phyloP scores from a whole-genome alignment of 1,284 basidiomycete genomes.

The Apiotrichum gamsii region DNA sequence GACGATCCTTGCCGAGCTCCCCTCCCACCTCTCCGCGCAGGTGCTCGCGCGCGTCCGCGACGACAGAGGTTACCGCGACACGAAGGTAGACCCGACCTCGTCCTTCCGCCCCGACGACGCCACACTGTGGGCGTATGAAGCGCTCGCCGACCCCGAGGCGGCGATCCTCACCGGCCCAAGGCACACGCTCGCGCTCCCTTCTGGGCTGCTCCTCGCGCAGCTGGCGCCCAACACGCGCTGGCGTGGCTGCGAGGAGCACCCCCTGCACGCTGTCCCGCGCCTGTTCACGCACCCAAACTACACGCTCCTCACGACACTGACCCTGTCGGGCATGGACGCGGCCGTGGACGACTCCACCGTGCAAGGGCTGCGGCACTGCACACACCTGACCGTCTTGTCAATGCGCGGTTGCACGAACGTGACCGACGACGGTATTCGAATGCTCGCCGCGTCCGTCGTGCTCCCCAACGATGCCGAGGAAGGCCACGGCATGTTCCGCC shows the following conservation, averaged over 20 bases:
- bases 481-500: slow-evolving; percentile 22
- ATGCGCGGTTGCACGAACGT: slow-evolving; percentile 24
- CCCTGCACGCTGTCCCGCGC: slow-evolving; percentile 24
- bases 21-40: slow-evolving; percentile 13
- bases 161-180: background rate
- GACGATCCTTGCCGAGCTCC: slow-evolving; percentile 15
- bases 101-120: slow-evolving; percentile 27
- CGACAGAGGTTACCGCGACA: slow-evolving; percentile 1
- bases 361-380: slow-evolving; percentile 25
- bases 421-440: slow-evolving; percentile 29
- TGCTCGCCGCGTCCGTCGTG: slow-evolving; percentile 25
- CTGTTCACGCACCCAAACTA: slow-evolving; percentile 17
- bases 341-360: slow-evolving; percentile 26
- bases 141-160: slow-evolving; percentile 23
- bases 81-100: background rate
- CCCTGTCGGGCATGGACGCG: slow-evolving; percentile 22
- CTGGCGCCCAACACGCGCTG: slow-evolving; percentile 16
- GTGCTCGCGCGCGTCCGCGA: slow-evolving; percentile 23
- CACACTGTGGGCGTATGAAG: slow-evolving; percentile 34
- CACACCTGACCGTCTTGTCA: slow-evolving; percentile 33
- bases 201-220: slow-evolving; percentile 12
- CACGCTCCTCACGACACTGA: slow-evolving; percentile 33
- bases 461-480: slow-evolving; percentile 5
- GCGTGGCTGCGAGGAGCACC: slow-evolving; percentile 19
- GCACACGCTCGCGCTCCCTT: slow-evolving; percentile 25